Conservation (phyloP, 1,284 basidiomycete genomes). For the Cryptococcus hybrid region DNA sequence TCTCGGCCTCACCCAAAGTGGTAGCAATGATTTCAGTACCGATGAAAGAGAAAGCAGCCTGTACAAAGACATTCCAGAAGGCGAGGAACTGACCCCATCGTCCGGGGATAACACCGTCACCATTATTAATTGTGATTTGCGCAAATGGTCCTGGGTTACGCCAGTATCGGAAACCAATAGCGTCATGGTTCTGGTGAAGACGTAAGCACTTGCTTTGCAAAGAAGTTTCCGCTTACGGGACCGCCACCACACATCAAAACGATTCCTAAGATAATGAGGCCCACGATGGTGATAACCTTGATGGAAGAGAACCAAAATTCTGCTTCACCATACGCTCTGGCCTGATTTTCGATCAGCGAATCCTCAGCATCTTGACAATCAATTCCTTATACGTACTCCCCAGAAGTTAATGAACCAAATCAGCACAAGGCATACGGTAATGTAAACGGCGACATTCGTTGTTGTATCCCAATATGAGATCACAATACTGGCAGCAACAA, state of each 20-base stretch:
- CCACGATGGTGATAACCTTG: slow-evolving; percentile 36
- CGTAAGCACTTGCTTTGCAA: neutral
- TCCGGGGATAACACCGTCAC: slow-evolving; percentile 24
- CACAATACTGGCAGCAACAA: slow-evolving; percentile 41
- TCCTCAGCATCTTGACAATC: too few species aligned
- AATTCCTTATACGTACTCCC: slow-evolving; percentile 22
- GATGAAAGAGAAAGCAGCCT: slow-evolving; percentile 80
- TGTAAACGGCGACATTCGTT: slow-evolving; percentile 50
- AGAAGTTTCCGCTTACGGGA: slow-evolving; percentile 42
- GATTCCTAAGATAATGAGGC: slow-evolving; percentile 60
- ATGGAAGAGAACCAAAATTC: slow-evolving; percentile 44
- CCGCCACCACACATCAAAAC: slow-evolving; percentile 70
- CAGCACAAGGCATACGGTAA: slow-evolving; percentile 49
- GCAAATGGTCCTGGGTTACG: slow-evolving; percentile 59
- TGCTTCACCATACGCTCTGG: slow-evolving; percentile 40
- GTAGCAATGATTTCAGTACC: slow-evolving; percentile 80
- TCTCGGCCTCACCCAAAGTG: slow-evolving; percentile 57
- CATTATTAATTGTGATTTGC: slow-evolving; percentile 18
- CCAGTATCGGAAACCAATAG: slow-evolving; percentile 62
- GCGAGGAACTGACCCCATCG: slow-evolving; percentile 63
- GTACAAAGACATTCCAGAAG: slow-evolving; percentile 65
- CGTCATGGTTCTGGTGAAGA: slow-evolving; percentile 36
- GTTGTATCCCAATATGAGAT: slow-evolving; percentile 49
- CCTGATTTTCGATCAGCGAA: too few species aligned
- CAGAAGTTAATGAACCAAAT: slow-evolving; percentile 52